Evolutionary conservation across 768 basidiomycete species (phyloP), one percentile per base, ranked within the genome.

Genomic region (Neoboletus subvelutipes): DNA sequence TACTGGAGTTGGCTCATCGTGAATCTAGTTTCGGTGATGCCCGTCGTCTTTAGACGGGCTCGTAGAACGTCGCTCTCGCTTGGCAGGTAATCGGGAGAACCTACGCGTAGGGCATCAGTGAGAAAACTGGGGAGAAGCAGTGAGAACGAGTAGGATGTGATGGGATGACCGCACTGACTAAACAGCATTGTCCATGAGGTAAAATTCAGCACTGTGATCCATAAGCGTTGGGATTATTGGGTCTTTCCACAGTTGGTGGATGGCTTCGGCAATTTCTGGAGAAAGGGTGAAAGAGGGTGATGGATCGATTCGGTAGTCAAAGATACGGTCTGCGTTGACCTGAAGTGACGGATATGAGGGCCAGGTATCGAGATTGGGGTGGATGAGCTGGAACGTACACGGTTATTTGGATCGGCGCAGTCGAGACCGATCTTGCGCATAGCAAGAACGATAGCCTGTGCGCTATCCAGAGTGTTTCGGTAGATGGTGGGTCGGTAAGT

Each of bases 121-220:
- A 97, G 95, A 75, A 98, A 98, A 72, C 91, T 94, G 58, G 11
- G 20, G 41, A 10, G 10, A 17, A 9, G 1, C 3, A 10, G 15
- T 60, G 20, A 57, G 61, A 24, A 49, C 22, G 24, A 47, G 31
- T 0, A 31, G 7, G 49, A 41, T 1, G 31, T 17, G 20, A 50
- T 8, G 4, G 31, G 13, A 45, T 36, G 34, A 41, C 24, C 10
- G 26, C 12, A 81, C 89, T 68, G 64, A 92, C 91, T 96, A 96
- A 43, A 79, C 78, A 0, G 95, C 95, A n/a, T 85, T 90, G 68
- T 97, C 95, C 92, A 95, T 96, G 15, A 97, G 77, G 68, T 96
- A 95, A 65, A 96, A 96, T 53, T 94, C 87, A 67, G 77, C 83
- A 22, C 77, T 75, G 60, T 86, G 84, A 33, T 82, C 80, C 78